Conservation (phyloP, 2,329 filamentous ascomycete species). For the Alternaria sp. region DNA sequence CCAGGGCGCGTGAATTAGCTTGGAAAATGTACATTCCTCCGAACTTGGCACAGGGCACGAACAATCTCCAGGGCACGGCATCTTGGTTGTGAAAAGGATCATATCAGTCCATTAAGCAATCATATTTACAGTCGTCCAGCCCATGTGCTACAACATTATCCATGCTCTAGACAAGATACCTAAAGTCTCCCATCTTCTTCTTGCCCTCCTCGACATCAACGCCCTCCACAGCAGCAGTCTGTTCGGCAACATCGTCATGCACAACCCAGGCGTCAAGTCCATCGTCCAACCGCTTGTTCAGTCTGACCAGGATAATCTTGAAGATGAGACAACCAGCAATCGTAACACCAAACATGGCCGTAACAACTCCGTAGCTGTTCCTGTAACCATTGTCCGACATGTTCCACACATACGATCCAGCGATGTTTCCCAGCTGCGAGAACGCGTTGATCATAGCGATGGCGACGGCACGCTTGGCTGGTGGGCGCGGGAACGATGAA, state of each 20-base stretch:
- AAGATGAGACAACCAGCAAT: conserved; percentile 59
- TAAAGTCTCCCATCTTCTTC: conserved; percentile 40
- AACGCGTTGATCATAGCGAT: conserved; percentile 68
- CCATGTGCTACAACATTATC: neutral
- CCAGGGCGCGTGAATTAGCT: no score
- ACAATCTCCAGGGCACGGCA: neutral
- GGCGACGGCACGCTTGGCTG: conserved; percentile 68
- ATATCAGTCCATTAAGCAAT: neutral
- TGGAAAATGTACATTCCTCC: no score
- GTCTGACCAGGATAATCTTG: conserved; percentile 33
- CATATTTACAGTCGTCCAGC: neutral
- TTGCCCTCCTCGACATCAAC: conserved; percentile 40
- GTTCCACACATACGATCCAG: conserved; percentile 70
- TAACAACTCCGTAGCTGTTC: conserved; percentile 71
- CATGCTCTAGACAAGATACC: conserved; percentile 38
- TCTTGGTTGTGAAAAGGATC: neutral
- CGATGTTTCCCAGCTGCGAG: conserved; percentile 51
- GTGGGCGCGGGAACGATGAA: conserved; percentile 59
- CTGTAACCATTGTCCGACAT: conserved; percentile 67
- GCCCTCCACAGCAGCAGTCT: conserved; percentile 41
- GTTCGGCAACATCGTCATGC: conserved; percentile 38
- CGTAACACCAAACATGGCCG: conserved; percentile 69
- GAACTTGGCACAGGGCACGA: neutral
- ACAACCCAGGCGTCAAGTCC: conserved; percentile 40
- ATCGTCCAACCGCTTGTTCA: conserved; percentile 47